Base-by-base conservation (phyloP, 768 basidiomycete species). In the Jaapia argillacea region DNA sequence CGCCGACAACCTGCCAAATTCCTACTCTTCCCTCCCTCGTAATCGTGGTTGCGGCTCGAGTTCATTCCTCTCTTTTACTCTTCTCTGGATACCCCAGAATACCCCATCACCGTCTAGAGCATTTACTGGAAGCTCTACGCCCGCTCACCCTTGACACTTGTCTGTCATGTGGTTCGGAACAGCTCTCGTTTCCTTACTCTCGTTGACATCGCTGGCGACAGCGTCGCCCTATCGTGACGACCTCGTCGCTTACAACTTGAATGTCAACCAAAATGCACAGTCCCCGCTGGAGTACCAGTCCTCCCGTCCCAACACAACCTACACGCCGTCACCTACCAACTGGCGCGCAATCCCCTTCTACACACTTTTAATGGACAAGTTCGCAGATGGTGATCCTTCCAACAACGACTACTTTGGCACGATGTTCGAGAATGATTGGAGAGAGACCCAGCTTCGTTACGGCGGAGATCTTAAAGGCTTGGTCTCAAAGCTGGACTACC, bases 391-490 rank as follows among this genome's bases (percentile, higher is more conserved):
- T 1, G 85, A 91, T 58, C 92, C 92, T 2, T 64, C 77, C 36
- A 96, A 94, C 57, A 92, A 96, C 59, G 87, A 94, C 67, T 93
- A 68, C 61, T 96, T 91, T 57, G 70, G 69, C 22, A 77, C 87
- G 20, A 69, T 73, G 58, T 89, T 68, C 61, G 92, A 96, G 59
- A 77, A 71, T 56, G 92, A 94, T 65, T 81, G 79, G 67, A 70
- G 83, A 47, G 92, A 94, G 62, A 89, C 88, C 1, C 87, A 93
- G 55, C 72, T 94, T 14, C 81, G 92, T 35, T 85, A 75, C 49
- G 92, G 92, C 43, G 92, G 92, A 42, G 92, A 96, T 60, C 72
- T 91, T 54, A 78, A 79, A 45, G 92, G 92, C 43, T 64, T 94
- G 46, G 63, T 72, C 36, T 59, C 75, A 18, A 79, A 73, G 45